These are phyloP conservation scores for Phytophthora capsici DNA, from an alignment of 352 stramenopile genomes.

Conservation along the genomic window DNA sequence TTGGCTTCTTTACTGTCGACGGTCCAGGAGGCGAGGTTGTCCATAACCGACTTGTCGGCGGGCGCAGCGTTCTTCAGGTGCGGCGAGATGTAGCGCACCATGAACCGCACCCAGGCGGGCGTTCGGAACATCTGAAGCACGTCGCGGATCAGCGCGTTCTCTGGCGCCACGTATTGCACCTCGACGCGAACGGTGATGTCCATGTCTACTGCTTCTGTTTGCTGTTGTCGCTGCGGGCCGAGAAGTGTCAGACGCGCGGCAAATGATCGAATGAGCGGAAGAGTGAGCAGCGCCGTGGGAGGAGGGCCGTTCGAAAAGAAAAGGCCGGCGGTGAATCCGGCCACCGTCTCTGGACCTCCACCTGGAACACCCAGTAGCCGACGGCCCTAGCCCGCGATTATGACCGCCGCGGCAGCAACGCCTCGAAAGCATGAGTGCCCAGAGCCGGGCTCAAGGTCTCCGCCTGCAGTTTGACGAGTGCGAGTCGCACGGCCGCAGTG, in stretches of 20 bases:
- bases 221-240: slow-evolving; percentile 1
- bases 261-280: slow-evolving; percentile 50
- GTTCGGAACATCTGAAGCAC: slow-evolving; percentile 86
- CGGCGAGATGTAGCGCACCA: slow-evolving; percentile 86
- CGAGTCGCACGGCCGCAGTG: neutral
- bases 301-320: slow-evolving; percentile 39
- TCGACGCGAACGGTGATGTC: slow-evolving; percentile 84
- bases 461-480: slow-evolving; percentile 1
- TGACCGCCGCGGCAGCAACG: slow-evolving; percentile 15
- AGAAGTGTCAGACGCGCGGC: slow-evolving; percentile 30
- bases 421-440: slow-evolving; percentile 19
- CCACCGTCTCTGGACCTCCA: slow-evolving; percentile 40
- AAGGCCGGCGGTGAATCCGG: slow-evolving; percentile 31
- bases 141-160: slow-evolving; percentile 65
- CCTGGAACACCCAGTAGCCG: slow-evolving; percentile 24
- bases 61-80: slow-evolving; percentile 85
- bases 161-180: slow-evolving; percentile 80
- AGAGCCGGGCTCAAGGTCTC: slow-evolving; percentile 22
- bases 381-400: slow-evolving; percentile 27
- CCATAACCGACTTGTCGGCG: slow-evolving; percentile 72
- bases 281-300: slow-evolving; percentile 36
- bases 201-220: slow-evolving; percentile 35
- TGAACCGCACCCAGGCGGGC: slow-evolving; percentile 84
- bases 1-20: slow-evolving; percentile 3
- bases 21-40: slow-evolving; percentile 47